Evolutionary conservation across 2,329 filamentous ascomycete genomes (phyloP).

Genomic region (Sporothrix sp.): DNA sequence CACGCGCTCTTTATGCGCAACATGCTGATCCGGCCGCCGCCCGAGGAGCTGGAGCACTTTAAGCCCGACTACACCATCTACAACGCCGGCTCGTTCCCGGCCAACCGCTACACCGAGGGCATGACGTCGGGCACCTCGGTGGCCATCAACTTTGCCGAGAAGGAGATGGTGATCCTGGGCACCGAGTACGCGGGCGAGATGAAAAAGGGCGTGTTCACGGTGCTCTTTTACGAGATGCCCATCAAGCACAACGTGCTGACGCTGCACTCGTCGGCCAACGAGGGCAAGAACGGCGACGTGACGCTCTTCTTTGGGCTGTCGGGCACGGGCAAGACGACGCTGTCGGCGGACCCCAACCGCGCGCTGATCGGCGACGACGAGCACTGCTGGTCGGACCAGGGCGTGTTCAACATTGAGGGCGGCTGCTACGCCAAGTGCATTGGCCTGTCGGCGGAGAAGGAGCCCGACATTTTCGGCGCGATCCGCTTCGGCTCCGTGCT

Average conservation of each 20-base stretch:
- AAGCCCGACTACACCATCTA: conserved; percentile 99
- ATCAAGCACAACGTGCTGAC: conserved; percentile 99
- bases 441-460: conserved; percentile 94
- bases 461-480: conserved; percentile 93
- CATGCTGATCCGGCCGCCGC: conserved; percentile 94
- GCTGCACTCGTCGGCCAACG: conserved; percentile 95
- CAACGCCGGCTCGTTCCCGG: conserved; percentile 97
- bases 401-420: conserved; percentile 99
- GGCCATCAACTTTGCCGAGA: conserved; percentile 96
- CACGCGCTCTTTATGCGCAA: conserved; percentile 99
- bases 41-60: conserved; percentile 92
- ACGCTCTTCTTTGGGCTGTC: conserved; percentile 99
- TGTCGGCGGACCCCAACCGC: conserved; percentile 94
- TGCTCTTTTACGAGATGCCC: conserved; percentile 99
- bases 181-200: conserved; percentile 97
- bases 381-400: conserved; percentile 97
- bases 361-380: conserved; percentile 96
- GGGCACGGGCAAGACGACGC: conserved; percentile 95
- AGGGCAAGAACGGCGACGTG: conserved; percentile 88
- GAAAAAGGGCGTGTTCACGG: conserved; percentile 98
- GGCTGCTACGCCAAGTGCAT: conserved; percentile 99
- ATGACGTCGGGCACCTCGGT: conserved; percentile 99
- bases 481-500: conserved; percentile 96
- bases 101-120: conserved; percentile 93
- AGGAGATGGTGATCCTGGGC: conserved; percentile 99